Base-by-base conservation (phyloP, 441 rosid genomes). In the Croton laevigatus region DNA sequence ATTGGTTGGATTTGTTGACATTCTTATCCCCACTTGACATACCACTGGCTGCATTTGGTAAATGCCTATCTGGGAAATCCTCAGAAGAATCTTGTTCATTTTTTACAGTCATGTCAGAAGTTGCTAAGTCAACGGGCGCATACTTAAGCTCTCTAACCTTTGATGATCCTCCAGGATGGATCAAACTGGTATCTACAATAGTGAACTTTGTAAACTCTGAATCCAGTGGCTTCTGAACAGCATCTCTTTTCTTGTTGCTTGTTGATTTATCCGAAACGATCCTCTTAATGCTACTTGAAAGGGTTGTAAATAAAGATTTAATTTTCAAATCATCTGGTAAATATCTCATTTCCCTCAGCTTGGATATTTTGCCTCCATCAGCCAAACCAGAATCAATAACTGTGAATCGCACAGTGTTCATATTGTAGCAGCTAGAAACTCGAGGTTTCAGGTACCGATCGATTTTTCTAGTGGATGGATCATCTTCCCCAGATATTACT, bases 301-400 rank as follows among this genome's bases (percentile, higher is more conserved):
- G 77, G 69, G 58, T 49, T 11, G 67, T 52, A 49, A 71, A 23
- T 48, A 78, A 78, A 49, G 84, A 71, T 73, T 79, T 63, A 73
- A 20, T 68, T 46, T 60, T 72, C 62, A 80, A 48, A 42, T 80
- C 82, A 49, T 71, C 59, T 2, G 86, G 83, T 17, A 70, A n/a
- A 67, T 58, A 67, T 79, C 86, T 85, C 75, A 87, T 59, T 77
- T 84, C 86, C 61, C 82, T 84, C 72, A 81, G 69, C 72, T 70
- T 82, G 60, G 81, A 77, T 71, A 81, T 52, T 76, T 83, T 82
- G 49, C 83, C 83, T 58, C 77, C 85, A 49, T 73, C 71, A 54
- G 68, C 72, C 71, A 77, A 77, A 79, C 97, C 84, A 78, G 95
- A 79, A 81, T 89, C 97, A 49, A 89, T 84, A 73, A 91, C 81